Percentiles rank a stretch among this genome's conserved stretches.
Conservation (phyloP, 1,139 yeast genomes). For the Blastobotrys capitulatus region DNA sequence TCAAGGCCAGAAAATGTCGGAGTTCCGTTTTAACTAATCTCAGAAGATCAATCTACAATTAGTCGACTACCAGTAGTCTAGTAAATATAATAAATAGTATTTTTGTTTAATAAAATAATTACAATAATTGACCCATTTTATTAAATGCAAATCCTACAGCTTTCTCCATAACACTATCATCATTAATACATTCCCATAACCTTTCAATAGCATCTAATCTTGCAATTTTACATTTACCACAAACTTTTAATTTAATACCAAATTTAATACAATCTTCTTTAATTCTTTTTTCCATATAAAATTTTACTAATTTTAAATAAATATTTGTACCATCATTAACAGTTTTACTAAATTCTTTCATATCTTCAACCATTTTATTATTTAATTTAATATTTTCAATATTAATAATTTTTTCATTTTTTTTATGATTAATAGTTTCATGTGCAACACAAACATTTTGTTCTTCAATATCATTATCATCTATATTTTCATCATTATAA, state of each 20-base stretch:
- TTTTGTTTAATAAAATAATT: neutral
- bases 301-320: neutral
- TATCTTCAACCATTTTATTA: neutral
- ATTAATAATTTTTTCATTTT: neutral
- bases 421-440: neutral
- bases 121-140: neutral
- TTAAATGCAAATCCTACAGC: neutral
- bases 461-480: neutral
- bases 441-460: neutral
- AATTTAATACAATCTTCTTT: neutral
- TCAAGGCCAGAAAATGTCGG: no score
- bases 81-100: no score
- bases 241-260: slow-evolving; percentile 2
- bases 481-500: neutral
- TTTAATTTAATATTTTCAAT: neutral
- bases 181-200: neutral
- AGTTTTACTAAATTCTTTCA: neutral
- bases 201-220: neutral
- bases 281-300: neutral
- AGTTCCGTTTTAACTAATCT: no score
- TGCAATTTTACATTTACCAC: neutral
- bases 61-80: no score
- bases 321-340: neutral
- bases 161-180: neutral
- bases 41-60: no score